Evolutionary conservation across 2,329 filamentous ascomycete species (phyloP).

Genomic region (Phyllosticta citriasiana): DNA sequence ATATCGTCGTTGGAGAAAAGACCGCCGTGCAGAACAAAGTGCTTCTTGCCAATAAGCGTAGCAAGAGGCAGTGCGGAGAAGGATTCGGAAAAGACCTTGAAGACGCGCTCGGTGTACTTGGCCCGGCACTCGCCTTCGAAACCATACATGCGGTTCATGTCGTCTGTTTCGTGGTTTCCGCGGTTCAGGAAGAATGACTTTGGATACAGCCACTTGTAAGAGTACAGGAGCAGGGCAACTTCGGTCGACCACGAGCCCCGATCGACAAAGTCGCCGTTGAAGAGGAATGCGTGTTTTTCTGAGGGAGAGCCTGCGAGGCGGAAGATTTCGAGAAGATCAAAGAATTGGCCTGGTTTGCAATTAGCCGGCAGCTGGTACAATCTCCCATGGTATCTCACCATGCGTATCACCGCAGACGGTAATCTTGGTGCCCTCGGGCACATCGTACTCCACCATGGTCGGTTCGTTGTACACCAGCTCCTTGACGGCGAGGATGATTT

Average conservation of each 20-base stretch:
- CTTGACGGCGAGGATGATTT: constrained; percentile 84
- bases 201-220: constrained; percentile 92
- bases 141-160: constrained; percentile 98
- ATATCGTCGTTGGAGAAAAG: constrained; percentile 93
- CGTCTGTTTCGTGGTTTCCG: constrained; percentile 97
- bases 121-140: constrained; percentile 98
- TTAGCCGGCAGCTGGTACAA: constrained; percentile 13
- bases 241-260: constrained; percentile 97
- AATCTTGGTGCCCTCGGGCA: constrained; percentile 66
- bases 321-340: constrained; percentile 95
- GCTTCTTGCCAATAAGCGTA: constrained; percentile 83
- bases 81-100: constrained; percentile 96
- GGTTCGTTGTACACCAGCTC: constrained; percentile 85
- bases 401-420: constrained; percentile 98
- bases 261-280: constrained; percentile 98
- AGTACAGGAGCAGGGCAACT: constrained; percentile 84
- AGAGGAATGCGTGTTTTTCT: constrained; percentile 85
- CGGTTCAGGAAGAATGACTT: constrained; percentile 88
- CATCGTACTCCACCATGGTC: constrained; percentile 90
- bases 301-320: constrained; percentile 74
- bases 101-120: constrained; percentile 92
- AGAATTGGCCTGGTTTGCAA: constrained; percentile 69
- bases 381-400: constrained; percentile 45
- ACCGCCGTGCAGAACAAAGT: constrained; percentile 85
- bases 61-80: constrained; percentile 91